phyloP scores from a whole-genome alignment of 139 green algal genomes.

The Eudorina sp. region DNA sequence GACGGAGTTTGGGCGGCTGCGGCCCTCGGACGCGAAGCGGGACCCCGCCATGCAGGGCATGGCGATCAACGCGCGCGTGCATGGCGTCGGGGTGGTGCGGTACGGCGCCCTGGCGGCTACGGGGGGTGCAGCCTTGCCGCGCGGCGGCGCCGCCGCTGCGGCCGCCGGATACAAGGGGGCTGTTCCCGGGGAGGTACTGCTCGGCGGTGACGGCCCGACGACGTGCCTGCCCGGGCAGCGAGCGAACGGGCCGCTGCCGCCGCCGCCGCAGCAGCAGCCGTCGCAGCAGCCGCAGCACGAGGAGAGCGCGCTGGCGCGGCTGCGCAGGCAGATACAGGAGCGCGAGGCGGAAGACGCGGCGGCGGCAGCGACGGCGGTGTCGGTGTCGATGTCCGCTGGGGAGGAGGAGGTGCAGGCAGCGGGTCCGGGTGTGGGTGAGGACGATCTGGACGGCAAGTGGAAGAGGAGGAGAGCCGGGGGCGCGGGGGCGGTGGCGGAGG shows the following conservation, averaged over 20 bases:
- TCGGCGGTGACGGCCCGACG: too few relatives aligned
- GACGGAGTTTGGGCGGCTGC: constrained; percentile 38
- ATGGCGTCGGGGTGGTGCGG: constrained; percentile 37
- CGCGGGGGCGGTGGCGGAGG: neutral
- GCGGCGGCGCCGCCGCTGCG: too few relatives aligned
- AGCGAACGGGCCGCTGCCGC: neutral
- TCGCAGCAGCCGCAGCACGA: neutral
- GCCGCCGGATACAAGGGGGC: too few relatives aligned
- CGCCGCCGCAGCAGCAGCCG: neutral
- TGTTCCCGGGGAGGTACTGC: too few relatives aligned
- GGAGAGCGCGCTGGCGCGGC: neutral
- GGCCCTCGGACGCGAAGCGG: constrained; percentile 59
- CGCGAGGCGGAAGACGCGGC: neutral
- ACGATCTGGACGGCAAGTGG: neutral
- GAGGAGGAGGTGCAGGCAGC: neutral
- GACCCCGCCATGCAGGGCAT: constrained; percentile 57
- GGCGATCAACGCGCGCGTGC: constrained; percentile 59
- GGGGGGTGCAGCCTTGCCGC: too few relatives aligned
- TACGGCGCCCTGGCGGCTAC: neutral
- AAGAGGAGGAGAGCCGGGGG: neutral
- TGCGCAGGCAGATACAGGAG: neutral
- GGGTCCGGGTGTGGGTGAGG: neutral
- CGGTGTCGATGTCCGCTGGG: too few relatives aligned
- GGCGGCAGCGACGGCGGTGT: neutral
- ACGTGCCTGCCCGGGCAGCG: too few relatives aligned